Base-by-base conservation (phyloP, 2,329 filamentous ascomycete species). In the Calonectria honghensis region DNA sequence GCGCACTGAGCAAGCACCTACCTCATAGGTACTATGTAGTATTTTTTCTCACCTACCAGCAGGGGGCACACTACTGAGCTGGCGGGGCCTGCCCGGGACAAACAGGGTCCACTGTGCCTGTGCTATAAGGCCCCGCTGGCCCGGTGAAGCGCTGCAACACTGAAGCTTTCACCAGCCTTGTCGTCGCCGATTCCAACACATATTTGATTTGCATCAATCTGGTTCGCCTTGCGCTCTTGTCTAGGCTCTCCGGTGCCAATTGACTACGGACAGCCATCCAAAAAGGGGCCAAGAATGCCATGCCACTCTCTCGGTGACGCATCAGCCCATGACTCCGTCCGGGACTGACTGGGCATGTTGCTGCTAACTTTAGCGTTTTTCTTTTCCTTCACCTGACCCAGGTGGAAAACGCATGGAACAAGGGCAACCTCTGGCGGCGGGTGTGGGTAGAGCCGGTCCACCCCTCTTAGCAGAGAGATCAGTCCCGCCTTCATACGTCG, bases 361-460 rank as follows among this genome's bases (percentile, higher is more conserved):
- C 41, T 59, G 59, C 67, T 41, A 31, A 50, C 35, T 41, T 51
- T 65, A 70, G 68, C 66, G 52, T 61, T 48, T 65, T 52, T 57
- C 61, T 39, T 54, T 29, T 63, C 48, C 29, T 65, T 50, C 71
- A 70, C 71, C 71, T 70, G 67, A 70, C 67, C 70, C 57, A 10
- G 50, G 45, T 57, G 54, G 59, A 69, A 69, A 70, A 66, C n/a
- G 59, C 59, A 69, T 73, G 66, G 66, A 73, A 73, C 72, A 65
- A 73, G 72, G 72, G 67, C 66, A 68, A 27, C 54, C 48, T 67
- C 69, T 24, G 57, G 32, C 41, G 20, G 39, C 41, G 20, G 52
- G 61, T 59, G 59, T 73, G 71, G 71, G 39, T 45, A 48, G 32
- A 24, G 18, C 27, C 37, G 18, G 39, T 20, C 61, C 70, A 72